Evolutionary conservation across 1,284 basidiomycete genomes (phyloP).

Genomic region (Sporisorium exsertum): DNA sequence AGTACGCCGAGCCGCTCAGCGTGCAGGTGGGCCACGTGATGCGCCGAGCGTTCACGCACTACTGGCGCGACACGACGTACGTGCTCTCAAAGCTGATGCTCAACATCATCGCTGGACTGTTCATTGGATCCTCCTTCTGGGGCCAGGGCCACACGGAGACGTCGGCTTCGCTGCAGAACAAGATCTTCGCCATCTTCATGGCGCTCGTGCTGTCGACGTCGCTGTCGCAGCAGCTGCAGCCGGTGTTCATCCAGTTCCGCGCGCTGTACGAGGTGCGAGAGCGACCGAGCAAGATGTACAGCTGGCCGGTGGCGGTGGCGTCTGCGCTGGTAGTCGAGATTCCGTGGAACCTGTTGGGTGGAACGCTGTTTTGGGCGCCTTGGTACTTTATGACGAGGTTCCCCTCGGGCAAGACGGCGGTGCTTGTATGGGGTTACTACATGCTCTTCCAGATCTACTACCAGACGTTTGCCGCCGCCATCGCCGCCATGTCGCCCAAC

Average conservation of each 20-base stretch:
- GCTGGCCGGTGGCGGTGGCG: conserved; percentile 78
- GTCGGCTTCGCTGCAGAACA: conserved; percentile 75
- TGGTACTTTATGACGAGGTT: conserved; percentile 63
- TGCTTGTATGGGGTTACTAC: conserved; percentile 50
- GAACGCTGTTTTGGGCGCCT: conserved; percentile 59
- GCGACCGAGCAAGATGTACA: conserved; percentile 81
- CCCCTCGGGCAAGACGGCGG: conserved; percentile 39
- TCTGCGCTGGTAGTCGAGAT: conserved; percentile 70
- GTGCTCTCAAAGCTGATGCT: conserved; percentile 71
- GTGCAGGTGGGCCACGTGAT: conserved; percentile 62
- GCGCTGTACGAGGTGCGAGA: conserved; percentile 80
- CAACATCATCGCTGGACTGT: conserved; percentile 72
- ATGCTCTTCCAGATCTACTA: conserved; percentile 71
- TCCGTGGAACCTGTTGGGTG: conserved; percentile 62
- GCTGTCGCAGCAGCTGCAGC: conserved; percentile 67
- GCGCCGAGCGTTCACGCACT: conserved; percentile 56
- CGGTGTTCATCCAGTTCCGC: conserved; percentile 72
- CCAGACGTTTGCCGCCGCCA: conserved; percentile 75
- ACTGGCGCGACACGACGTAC: conserved; percentile 67
- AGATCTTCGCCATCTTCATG: conserved; percentile 76
- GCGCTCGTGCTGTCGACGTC: conserved; percentile 62
- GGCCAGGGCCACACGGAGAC: conserved; percentile 47
- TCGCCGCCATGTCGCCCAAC: conserved; percentile 77
- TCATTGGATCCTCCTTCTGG: conserved; percentile 73
- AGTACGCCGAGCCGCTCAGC: conserved; percentile 59